Percentiles rank a stretch among this genome's conserved stretches.
Conservation (phyloP, 148 eudicot species). For the Polygonum aviculare region DNA sequence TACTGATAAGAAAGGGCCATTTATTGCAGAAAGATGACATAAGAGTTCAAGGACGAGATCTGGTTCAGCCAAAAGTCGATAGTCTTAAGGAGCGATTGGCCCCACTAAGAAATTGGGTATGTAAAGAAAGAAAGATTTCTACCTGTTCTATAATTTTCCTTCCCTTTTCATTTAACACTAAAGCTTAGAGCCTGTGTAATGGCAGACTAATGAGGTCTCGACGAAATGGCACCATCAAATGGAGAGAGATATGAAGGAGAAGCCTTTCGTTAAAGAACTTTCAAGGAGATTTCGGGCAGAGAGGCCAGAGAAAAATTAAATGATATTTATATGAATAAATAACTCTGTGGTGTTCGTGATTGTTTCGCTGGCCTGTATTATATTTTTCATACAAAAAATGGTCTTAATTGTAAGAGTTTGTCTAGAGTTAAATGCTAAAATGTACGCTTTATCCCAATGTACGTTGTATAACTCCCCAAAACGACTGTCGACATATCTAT, state of each 20-base stretch:
- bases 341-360: neutral
- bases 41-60: constrained; percentile 48
- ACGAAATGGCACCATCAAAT: constrained; percentile 67
- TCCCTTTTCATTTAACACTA: neutral
- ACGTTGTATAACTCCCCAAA: neutral
- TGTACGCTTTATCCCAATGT: neutral
- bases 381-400: neutral
- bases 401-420: neutral
- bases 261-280: constrained; percentile 36
- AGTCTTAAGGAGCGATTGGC: constrained; percentile 37
- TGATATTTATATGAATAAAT: neutral
- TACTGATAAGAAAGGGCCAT: neutral
- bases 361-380: neutral
- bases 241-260: constrained; percentile 48
- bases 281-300: neutral
- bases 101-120: constrained; percentile 70
- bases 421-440: neutral
- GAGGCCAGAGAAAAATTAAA: neutral
- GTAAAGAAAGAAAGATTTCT: neutral
- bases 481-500: neutral
- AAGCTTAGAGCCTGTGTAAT: constrained; percentile 7
- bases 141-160: neutral
- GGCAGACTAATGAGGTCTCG: constrained; percentile 53
- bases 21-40: constrained; percentile 45
- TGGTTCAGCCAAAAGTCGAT: constrained; percentile 49